Evolutionary conservation across 768 basidiomycete genomes (phyloP).

Genomic region (Boletus reticulatus): DNA sequence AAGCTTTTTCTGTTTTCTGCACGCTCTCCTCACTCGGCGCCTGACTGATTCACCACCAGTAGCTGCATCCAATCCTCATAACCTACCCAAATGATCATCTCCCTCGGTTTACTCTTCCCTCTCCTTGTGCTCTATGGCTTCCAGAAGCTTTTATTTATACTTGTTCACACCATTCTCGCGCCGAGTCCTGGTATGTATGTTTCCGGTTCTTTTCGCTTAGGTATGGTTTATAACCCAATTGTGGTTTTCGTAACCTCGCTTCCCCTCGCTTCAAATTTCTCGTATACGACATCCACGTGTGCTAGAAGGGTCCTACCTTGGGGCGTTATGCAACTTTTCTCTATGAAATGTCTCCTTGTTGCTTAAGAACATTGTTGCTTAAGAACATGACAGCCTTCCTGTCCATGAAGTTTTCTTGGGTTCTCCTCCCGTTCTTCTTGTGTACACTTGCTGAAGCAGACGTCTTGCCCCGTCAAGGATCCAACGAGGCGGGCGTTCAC

Average conservation of each 20-base stretch:
- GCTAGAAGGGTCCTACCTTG: too few relatives aligned
- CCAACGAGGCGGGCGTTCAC: conserved; percentile 27
- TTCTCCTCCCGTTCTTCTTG: background rate
- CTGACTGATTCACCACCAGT: too few relatives aligned
- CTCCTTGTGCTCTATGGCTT: conserved; percentile 19
- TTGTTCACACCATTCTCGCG: conserved; percentile 4
- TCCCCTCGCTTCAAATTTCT: too few relatives aligned
- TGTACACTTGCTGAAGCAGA: conserved; percentile 10
- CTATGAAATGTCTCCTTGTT: background rate
- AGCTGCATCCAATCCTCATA: background rate
- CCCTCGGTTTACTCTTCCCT: conserved; percentile 20
- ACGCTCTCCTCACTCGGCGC: too few relatives aligned
- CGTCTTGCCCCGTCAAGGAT: conserved; percentile 10
- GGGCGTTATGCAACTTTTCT: too few relatives aligned
- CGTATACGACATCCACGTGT: too few relatives aligned
- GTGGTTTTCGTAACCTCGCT: too few relatives aligned
- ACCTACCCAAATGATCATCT: conserved; percentile 19
- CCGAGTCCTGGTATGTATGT: background rate
- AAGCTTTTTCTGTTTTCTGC: too few relatives aligned
- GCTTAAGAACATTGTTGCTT: too few relatives aligned
- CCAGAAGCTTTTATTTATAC: conserved; percentile 7
- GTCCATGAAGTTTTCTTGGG: background rate
- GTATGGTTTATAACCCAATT: too few relatives aligned
- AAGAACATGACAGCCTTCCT: background rate
- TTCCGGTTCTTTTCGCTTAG: too few relatives aligned